Percentiles rank a stretch among this genome's conserved stretches.
phyloP scores from a whole-genome alignment of 495 filamentous ascomycete genomes.

The Lasiosphaeriaceae sp. region DNA sequence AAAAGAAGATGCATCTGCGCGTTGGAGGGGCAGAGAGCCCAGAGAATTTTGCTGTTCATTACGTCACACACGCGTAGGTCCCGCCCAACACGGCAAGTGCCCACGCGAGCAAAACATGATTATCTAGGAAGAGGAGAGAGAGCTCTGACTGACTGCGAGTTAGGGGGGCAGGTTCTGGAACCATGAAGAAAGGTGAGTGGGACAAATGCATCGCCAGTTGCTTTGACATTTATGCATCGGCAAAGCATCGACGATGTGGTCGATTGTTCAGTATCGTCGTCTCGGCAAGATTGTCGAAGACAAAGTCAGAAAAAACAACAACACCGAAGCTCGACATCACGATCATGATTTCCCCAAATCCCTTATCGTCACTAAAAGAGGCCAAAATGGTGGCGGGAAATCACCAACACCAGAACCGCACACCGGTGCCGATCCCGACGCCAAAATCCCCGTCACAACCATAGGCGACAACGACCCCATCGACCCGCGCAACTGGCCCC shows the following conservation, averaged over 20 bases:
- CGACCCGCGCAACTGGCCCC: conserved; percentile 32
- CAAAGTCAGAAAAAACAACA: background rate
- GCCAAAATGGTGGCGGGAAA: background rate
- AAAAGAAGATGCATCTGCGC: background rate
- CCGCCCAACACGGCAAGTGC: background rate
- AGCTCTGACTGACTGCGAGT: background rate
- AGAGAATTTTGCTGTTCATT: background rate
- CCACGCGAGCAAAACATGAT: background rate
- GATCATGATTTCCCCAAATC: background rate
- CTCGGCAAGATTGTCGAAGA: conserved; percentile 7
- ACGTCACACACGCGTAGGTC: background rate
- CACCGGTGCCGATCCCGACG: background rate
- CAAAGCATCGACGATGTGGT: background rate
- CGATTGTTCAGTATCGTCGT: conserved; percentile 6
- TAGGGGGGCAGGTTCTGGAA: background rate
- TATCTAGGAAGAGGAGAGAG: background rate
- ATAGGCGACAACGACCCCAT: conserved; percentile 13
- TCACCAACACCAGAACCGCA: background rate
- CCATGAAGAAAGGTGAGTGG: too few relatives aligned
- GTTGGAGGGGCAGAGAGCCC: background rate
- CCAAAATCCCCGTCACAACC: conserved; percentile 4
- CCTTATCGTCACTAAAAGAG: background rate
- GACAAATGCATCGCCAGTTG: too few relatives aligned
- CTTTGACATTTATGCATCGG: too few relatives aligned
- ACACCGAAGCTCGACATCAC: background rate